Base-by-base conservation (phyloP, 1,284 basidiomycete genomes). In the Neotropicomus parvogracilis region DNA sequence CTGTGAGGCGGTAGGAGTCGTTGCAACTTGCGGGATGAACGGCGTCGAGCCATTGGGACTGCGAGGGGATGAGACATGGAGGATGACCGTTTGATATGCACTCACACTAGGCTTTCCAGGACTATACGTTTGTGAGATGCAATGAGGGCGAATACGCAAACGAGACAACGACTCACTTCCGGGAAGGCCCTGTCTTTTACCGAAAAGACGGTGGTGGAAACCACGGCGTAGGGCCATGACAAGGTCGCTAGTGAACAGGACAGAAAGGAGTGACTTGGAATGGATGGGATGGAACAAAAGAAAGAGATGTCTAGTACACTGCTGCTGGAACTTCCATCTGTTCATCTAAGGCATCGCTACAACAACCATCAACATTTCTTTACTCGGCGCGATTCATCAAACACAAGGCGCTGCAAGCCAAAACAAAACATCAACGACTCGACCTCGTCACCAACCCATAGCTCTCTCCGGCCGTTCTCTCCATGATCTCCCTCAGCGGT, bases 401-500 rank as follows among this genome's bases (percentile, higher is more conserved):
- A 24, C 50, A 43, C 51, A 54, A 46, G 29, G 29, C 41, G 49
- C 35, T 44, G 21, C 39, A 34, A 27, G 42, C 26, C 39, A 45
- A 39, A 53, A 39, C 38, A 29, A 29, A 19, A 16, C 13, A 19
- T 67, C 49, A 69, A 21, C 62, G 67, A 37, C 50, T 55, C 5
- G 52, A 26, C 37, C 63, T 63, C 6, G 63, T 53, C 37, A 24
- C 43, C 40, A 63, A 48, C 16, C 74, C 72, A 56, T 79, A 79
- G 27, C 80, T 73, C 54, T 74, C 70, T 4, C 75, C 74, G 16
- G 90, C 91, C 57, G 88, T 85, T 38, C 88, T 80, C 63, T 91
- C 88, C 88, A 94, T 88, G 61, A 94, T 85, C 59, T 91, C 89
- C 36, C 88, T 79, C 51, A 93, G 69, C 10, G 95, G 95, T 5